A percentile compares a stretch with the other conserved stretches of the same genome.
Evolutionary conservation across 768 basidiomycete species (phyloP).

Genomic region (Tephrocybe sp.): DNA sequence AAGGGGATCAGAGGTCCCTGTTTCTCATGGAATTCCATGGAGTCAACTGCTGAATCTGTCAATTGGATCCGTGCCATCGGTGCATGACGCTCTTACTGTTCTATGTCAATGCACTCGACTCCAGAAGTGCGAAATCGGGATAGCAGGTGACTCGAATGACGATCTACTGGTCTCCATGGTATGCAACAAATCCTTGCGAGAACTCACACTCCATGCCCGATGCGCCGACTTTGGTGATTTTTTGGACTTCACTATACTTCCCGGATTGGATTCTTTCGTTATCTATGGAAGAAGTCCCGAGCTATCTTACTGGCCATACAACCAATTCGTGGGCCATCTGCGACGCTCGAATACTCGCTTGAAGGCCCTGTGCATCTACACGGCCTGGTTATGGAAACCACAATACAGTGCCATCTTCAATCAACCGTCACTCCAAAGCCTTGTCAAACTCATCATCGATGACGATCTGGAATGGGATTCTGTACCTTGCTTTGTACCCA

Average conservation of each 20-base stretch:
- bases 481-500: conserved; percentile 30
- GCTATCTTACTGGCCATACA: conserved; percentile 29
- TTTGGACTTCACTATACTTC: conserved; percentile 26
- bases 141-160: conserved; percentile 22
- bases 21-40: conserved; percentile 33
- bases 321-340: conserved; percentile 28
- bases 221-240: conserved; percentile 27
- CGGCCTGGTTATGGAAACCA: conserved; percentile 28
- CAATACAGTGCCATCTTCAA: conserved; percentile 29
- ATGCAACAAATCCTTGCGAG: conserved; percentile 22
- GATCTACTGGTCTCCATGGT: neutral
- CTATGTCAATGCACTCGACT: neutral
- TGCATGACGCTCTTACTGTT: neutral
- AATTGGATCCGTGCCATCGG: conserved; percentile 23
- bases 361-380: conserved; percentile 27
- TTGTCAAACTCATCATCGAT: conserved; percentile 30
- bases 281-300: conserved; percentile 29
- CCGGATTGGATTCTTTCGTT: conserved; percentile 22
- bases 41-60: conserved; percentile 25
- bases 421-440: conserved; percentile 24
- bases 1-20: conserved; percentile 18
- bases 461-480: conserved; percentile 33
- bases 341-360: conserved; percentile 28
- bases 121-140: conserved; percentile 22
- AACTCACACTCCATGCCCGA: conserved; percentile 29